A percentile compares a stretch with the other conserved stretches of the same genome.
Evolutionary conservation across 345 rosid species (phyloP).

Genomic region (Litchi chinensis): DNA sequence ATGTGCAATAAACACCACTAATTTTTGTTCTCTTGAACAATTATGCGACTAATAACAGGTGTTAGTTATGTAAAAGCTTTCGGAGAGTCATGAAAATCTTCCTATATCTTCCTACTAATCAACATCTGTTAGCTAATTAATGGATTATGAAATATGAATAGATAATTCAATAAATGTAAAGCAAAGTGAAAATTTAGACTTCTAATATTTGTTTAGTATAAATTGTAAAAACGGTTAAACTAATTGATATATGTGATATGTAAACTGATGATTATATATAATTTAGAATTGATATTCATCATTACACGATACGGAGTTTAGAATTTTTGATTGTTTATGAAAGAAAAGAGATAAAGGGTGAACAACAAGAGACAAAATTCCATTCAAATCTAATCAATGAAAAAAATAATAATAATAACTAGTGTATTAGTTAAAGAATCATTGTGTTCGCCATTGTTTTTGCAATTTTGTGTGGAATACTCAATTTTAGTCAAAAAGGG

Average conservation of each 20-base stretch:
- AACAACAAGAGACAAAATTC: not conserved
- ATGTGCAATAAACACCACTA: not conserved
- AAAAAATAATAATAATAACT: not conserved
- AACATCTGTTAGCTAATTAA: not conserved
- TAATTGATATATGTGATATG: too few species aligned
- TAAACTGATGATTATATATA: too few species aligned
- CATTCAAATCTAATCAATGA: not conserved
- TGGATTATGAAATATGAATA: too few species aligned
- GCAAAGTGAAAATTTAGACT: too few species aligned
- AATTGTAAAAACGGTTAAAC: not conserved
- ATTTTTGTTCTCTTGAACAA: not conserved
- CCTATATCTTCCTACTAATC: not conserved
- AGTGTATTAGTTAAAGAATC: slow-evolving; percentile 14
- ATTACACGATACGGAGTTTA: too few species aligned
- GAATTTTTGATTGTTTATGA: not conserved
- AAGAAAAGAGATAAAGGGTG: not conserved
- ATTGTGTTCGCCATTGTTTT: not conserved
- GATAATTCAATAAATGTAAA: too few species aligned
- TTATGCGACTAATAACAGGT: not conserved
- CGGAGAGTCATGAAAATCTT: not conserved
- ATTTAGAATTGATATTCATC: too few species aligned
- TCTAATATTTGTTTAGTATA: too few species aligned
- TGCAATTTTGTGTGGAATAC: not conserved
- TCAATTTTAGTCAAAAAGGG: not conserved
- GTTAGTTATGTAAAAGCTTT: not conserved